Evolutionary conservation across 106 monocot species (phyloP).

Genomic region (Phalaenopsis equestris): DNA sequence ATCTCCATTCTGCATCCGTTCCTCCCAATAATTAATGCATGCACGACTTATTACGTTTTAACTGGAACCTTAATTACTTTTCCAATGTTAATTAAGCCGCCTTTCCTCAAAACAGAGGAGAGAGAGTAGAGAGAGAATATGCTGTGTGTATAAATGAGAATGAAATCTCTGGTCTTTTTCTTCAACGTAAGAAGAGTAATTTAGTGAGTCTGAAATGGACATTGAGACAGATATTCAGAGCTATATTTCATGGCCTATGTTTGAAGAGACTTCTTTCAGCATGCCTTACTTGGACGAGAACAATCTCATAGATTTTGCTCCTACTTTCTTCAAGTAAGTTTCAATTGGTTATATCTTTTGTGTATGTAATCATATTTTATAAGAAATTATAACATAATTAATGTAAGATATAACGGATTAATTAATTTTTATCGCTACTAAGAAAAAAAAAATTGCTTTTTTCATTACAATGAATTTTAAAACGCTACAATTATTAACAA

Average conservation of each 20-base stretch:
- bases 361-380: neutral
- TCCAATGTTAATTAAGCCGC: neutral
- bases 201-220: neutral
- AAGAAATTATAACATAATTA: neutral
- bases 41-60: conserved; percentile 1
- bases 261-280: neutral
- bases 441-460: no score
- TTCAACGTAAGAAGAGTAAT: no score
- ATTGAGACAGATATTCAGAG: neutral
- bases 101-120: no score
- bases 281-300: neutral
- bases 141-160: no score
- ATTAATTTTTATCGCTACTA: neutral
- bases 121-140: no score
- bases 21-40: neutral
- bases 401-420: neutral
- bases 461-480: no score
- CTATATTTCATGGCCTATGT: conserved; percentile 2
- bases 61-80: neutral
- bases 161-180: no score
- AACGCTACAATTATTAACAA: no score
- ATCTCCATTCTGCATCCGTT: no score
- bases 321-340: neutral
- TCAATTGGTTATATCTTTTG: neutral
- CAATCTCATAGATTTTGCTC: neutral